Evolutionary conservation across 768 basidiomycete genomes (phyloP).

Genomic region (Gyrodon lividus): DNA sequence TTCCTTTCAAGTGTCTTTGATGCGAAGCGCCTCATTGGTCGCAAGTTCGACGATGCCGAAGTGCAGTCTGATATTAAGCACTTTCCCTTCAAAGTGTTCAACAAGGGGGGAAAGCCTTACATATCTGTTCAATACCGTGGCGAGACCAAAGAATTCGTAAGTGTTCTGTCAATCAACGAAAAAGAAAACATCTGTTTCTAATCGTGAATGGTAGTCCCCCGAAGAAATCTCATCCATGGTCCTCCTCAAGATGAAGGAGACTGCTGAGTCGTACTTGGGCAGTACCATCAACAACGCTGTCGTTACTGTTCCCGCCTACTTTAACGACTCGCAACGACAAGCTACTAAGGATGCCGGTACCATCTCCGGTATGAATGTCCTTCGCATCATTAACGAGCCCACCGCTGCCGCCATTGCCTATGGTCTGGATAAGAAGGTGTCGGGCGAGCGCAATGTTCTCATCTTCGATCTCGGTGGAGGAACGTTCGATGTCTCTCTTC

Average conservation of each 20-base stretch:
- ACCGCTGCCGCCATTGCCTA: conserved; percentile 98
- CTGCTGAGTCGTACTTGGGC: conserved; percentile 94
- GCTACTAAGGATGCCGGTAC: conserved; percentile 98
- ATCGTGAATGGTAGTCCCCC: conserved; percentile 59
- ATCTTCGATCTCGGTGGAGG: conserved; percentile 99
- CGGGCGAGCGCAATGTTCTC: conserved; percentile 90
- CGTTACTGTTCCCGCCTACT: conserved; percentile 95
- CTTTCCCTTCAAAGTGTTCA: conserved; percentile 92
- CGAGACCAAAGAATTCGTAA: conserved; percentile 90
- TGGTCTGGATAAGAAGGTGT: conserved; percentile 93
- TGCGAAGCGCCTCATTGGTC: conserved; percentile 96
- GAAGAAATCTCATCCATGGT: conserved; percentile 99
- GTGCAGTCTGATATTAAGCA: conserved; percentile 85
- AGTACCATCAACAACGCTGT: conserved; percentile 84
- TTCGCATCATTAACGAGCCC: conserved; percentile 99
- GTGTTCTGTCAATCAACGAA: conserved; percentile 19
- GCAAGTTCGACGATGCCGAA: conserved; percentile 83
- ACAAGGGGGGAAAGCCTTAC: conserved; percentile 86
- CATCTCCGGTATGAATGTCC: conserved; percentile 91
- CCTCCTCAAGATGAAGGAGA: conserved; percentile 97
- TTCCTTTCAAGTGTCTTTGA: conserved; percentile 75
- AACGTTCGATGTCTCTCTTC: conserved; percentile 96
- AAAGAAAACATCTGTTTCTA: conserved; percentile 8
- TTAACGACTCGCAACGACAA: conserved; percentile 98
- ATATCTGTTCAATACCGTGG: conserved; percentile 89